Evolutionary conservation across 2,329 filamentous ascomycete species (phyloP).

Genomic region (Fusarium metavorans): DNA sequence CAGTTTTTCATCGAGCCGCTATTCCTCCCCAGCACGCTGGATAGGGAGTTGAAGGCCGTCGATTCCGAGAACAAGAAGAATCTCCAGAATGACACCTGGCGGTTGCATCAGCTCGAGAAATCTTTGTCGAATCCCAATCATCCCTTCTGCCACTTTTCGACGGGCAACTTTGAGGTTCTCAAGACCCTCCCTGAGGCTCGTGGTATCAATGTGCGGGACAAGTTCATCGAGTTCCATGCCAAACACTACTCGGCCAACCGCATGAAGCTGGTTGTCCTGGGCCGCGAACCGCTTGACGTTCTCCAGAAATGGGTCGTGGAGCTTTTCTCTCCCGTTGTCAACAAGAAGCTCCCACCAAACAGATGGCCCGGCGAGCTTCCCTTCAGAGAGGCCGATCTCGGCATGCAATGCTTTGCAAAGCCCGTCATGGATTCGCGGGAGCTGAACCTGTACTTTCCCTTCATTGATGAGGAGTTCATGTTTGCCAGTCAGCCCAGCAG

Average conservation of each 20-base stretch:
- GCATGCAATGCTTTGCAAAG: conserved; percentile 85
- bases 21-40: conserved; percentile 85
- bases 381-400: conserved; percentile 62
- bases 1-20: conserved; percentile 94
- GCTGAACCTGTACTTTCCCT: conserved; percentile 85
- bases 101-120: conserved; percentile 88
- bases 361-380: conserved; percentile 66
- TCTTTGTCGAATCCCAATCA: conserved; percentile 88
- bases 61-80: conserved; percentile 99
- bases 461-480: conserved; percentile 83
- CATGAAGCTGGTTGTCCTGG: conserved; percentile 92
- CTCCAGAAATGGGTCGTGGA: conserved; percentile 87
- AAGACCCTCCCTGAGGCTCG: conserved; percentile 83
- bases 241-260: conserved; percentile 92
- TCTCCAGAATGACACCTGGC: conserved; percentile 89
- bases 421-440: conserved; percentile 90
- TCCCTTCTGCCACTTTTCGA: conserved; percentile 92
- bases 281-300: conserved; percentile 83
- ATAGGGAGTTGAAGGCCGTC: conserved; percentile 88
- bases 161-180: conserved; percentile 87
- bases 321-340: conserved; percentile 82
- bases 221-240: conserved; percentile 92
- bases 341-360: conserved; percentile 79
- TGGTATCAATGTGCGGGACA: conserved; percentile 86
- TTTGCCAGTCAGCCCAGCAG: conserved; percentile 85